These are phyloP conservation scores for Francoa sonchifolia DNA, from an alignment of 441 rosid species.

Conservation along the genomic window DNA sequence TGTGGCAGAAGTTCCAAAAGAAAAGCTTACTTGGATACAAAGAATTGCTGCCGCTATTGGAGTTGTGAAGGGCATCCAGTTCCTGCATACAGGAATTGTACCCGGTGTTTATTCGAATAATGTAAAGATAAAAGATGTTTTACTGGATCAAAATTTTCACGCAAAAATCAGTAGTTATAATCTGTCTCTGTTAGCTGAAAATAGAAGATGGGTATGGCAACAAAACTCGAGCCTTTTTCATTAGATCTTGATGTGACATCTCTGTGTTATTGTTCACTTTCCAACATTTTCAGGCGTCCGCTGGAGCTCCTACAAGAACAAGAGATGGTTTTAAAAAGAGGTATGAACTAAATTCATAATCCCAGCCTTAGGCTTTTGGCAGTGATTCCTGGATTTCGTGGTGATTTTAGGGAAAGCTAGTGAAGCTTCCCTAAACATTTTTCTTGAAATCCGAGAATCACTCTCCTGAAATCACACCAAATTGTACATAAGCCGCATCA, in stretches of 20 bases:
- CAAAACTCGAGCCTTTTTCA: not conserved
- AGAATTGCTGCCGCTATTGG: constrained; percentile 36
- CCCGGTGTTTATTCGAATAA: constrained; percentile 37
- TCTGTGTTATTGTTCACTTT: constrained; percentile 1
- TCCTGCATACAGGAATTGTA: constrained; percentile 47
- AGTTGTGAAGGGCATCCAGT: constrained; percentile 40
- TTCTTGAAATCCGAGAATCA: too few species aligned
- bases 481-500: not conserved
- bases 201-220: constrained; percentile 14
- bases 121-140: constrained; percentile 43
- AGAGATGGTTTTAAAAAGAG: too few species aligned
- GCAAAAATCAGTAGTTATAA: constrained; percentile 33
- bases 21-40: constrained; percentile 32
- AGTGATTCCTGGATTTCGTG: too few species aligned
- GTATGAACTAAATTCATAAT: too few species aligned
- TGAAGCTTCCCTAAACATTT: too few species aligned
- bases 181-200: constrained; percentile 32
- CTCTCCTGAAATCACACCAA: too few species aligned
- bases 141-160: constrained; percentile 32
- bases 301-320: too few species aligned
- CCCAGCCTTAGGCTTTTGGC: too few species aligned
- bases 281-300: constrained; percentile 19
- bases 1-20: constrained; percentile 16
- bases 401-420: too few species aligned
- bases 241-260: not conserved